Evolutionary conservation across 2,329 filamentous ascomycete genomes (phyloP).

Genomic region (Neopestalotiopsis rosae): DNA sequence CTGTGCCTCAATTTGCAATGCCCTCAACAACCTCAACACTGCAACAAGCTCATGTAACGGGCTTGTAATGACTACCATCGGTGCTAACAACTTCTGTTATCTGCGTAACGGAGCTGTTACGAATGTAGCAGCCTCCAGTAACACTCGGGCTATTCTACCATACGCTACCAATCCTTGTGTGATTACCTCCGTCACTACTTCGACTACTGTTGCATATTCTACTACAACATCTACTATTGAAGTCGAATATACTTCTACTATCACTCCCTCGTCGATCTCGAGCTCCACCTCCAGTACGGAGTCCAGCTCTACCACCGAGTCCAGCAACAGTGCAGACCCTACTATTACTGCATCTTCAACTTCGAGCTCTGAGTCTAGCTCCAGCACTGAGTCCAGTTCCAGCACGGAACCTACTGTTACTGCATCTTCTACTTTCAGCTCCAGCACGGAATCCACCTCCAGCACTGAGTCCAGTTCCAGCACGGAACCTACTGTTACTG

Average conservation of each 20-base stretch:
- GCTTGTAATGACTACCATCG: not conserved
- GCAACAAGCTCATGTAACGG: not conserved
- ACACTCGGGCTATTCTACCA: not conserved
- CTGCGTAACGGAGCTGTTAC: not conserved
- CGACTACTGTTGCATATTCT: not conserved
- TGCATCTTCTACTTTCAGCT: not conserved
- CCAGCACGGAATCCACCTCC: not conserved
- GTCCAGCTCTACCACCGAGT: not conserved
- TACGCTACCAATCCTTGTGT: constrained; percentile 6
- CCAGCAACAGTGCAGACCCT: not conserved
- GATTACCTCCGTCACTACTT: not conserved
- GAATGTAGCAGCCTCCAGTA: not conserved
- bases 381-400: not conserved
- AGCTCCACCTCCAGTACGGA: not conserved
- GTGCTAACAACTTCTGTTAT: not conserved
- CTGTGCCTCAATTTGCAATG: not conserved
- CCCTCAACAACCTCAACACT: not conserved
- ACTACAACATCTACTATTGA: not conserved
- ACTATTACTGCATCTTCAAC: not conserved
- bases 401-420: not conserved
- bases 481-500: too few species aligned
- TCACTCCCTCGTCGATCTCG: not conserved
- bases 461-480: too few species aligned
- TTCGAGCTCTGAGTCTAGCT: not conserved
- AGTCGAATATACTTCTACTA: constrained; percentile 9